phyloP scores from a whole-genome alignment of 768 basidiomycete genomes.

The Termitomyces sp. region DNA sequence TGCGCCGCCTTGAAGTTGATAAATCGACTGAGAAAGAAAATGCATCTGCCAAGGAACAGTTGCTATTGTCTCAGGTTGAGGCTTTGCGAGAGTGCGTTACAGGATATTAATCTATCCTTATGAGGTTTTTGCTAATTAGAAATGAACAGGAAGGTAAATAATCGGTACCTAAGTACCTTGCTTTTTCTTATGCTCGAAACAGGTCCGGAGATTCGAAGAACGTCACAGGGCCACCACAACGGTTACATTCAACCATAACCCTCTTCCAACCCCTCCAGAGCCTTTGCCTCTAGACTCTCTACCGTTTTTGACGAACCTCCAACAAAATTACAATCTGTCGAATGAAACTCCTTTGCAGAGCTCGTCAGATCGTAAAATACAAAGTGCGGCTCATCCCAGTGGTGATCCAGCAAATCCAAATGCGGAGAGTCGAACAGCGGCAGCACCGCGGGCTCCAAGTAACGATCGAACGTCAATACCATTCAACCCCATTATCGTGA shows the following conservation, averaged over 20 bases:
- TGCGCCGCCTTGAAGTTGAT: conserved; percentile 21
- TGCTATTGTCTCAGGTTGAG: conserved; percentile 24
- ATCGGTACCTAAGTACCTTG: not conserved
- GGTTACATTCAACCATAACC: conserved; percentile 34
- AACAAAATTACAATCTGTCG: conserved; percentile 1
- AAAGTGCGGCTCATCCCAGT: not conserved
- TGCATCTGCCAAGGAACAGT: conserved; percentile 29
- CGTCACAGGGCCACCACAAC: conserved; percentile 25
- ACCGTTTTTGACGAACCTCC: conserved; percentile 30
- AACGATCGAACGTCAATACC: not conserved
- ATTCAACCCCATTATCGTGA: not conserved
- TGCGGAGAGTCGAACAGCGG: not conserved
- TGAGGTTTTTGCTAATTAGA: not conserved
- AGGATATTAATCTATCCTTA: not conserved
- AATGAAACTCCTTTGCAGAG: not conserved
- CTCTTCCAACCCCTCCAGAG: conserved; percentile 52
- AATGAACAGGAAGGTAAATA: conserved; percentile 14
- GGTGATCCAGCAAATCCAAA: not conserved
- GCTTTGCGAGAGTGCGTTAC: conserved; percentile 26
- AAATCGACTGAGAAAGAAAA: conserved; percentile 27
- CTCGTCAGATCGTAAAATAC: not conserved
- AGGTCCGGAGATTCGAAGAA: conserved; percentile 29
- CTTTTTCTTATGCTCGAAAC: not conserved
- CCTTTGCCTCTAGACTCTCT: conserved; percentile 42
- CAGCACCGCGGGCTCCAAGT: not conserved